phyloP scores from a whole-genome alignment of 1,139 yeast genomes.

The Pichia sp. region DNA sequence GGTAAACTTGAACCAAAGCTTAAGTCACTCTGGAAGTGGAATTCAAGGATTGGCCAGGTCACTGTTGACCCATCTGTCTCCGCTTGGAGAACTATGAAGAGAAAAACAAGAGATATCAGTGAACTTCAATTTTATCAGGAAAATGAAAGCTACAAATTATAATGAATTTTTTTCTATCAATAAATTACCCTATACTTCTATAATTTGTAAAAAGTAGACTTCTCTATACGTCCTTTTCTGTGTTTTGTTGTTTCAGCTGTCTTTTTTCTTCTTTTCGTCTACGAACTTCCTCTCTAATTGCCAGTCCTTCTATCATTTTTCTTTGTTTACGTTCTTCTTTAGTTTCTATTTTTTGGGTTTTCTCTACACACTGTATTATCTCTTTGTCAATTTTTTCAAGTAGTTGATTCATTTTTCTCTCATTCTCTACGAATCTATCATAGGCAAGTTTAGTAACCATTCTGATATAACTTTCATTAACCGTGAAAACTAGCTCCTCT shows the following conservation, averaged over 20 bases:
- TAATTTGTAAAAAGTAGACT: no score
- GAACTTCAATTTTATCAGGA: slow-evolving; percentile 22
- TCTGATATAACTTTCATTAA: slow-evolving; percentile 41
- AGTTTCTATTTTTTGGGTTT: slow-evolving; percentile 31
- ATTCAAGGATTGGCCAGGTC: slow-evolving; percentile 13
- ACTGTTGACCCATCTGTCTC: slow-evolving; percentile 27
- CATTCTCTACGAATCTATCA: slow-evolving; percentile 60
- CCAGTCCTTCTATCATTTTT: slow-evolving; percentile 55
- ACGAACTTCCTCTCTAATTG: slow-evolving; percentile 28
- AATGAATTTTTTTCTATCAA: not conserved
- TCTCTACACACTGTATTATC: slow-evolving; percentile 20
- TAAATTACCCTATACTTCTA: no score
- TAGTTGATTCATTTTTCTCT: slow-evolving; percentile 44
- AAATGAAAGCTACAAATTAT: slow-evolving; percentile 6
- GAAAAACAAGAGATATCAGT: slow-evolving; percentile 26
- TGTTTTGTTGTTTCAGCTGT: slow-evolving; percentile 11
- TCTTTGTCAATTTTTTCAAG: slow-evolving; percentile 34
- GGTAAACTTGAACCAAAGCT: slow-evolving; percentile 24
- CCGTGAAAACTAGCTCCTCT: slow-evolving; percentile 35
- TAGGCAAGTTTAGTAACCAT: slow-evolving; percentile 43
- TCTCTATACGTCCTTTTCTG: slow-evolving; percentile 2
- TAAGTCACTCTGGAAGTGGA: slow-evolving; percentile 31
- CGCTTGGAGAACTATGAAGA: slow-evolving; percentile 30
- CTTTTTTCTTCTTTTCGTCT: slow-evolving; percentile 16
- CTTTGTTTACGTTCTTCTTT: slow-evolving; percentile 55